Evolutionary conservation across 2,329 filamentous ascomycete species (phyloP), one percentile per base, ranked within the genome.

Genomic region (Aotearoamyces nothofagi): DNA sequence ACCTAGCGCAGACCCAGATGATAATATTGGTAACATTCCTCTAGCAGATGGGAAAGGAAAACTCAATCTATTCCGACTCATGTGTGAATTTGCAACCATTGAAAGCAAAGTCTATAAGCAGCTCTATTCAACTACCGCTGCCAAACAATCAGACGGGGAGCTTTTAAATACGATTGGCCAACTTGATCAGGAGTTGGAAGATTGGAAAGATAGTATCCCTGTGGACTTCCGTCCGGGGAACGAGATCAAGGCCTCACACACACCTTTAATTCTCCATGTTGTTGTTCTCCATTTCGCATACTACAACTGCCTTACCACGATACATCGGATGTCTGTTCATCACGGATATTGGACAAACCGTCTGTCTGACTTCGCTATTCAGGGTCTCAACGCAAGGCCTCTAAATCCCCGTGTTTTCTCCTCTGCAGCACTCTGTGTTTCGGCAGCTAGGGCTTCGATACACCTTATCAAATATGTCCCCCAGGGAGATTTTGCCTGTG

Each of bases 291-390:
- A 98, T 52, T 92, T 98, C 45, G 78, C 83, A 2, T 98, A 98
- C 54, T 96, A 96, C 60, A 98, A 98, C 51, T 94, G 86, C 44
- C 58, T 98, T 29, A 94, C 87, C 1, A 98, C 90, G 0, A 94
- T 98, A 39, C 90, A 98, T 51, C 81, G 90, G 29, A 98, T 96
- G 90, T 92, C 83, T 23, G 80, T 96, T 16, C 90, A 96, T 44
- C 86, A 94, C 49, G 90, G 90, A 9, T 94, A 93, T 56, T 98
- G 90, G 90, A 96, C 87, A 1, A 94, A 82, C 46, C 72, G 90
- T 20, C 57, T 98, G 22, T 92, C 86, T 20, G 87, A 96, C 45
- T 96, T 84, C 47, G 90, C 90, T 10, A 90, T 96, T 32, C 82
- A 93, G 51, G 90, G 90, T 1, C 61, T 94, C 23, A 96, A 96